Evolutionary conservation across 2,329 filamentous ascomycete species (phyloP).

Genomic region (Sclerotinia sclerotiorum): DNA sequence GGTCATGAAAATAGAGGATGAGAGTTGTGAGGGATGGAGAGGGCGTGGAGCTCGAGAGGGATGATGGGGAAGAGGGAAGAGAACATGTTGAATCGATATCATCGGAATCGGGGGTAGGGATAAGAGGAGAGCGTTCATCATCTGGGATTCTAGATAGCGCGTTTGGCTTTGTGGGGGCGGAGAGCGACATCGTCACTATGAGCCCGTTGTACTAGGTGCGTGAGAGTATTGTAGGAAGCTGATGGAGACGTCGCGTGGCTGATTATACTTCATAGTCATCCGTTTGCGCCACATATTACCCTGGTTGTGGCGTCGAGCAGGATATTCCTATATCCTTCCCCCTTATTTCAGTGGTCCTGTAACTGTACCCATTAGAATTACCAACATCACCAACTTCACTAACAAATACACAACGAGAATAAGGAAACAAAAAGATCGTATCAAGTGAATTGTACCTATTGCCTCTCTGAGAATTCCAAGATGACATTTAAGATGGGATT

Average conservation of each 20-base stretch:
- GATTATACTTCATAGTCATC: not conserved
- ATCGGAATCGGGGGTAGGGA: not conserved
- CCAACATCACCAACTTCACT: not conserved
- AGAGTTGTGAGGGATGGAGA: constrained; percentile 11
- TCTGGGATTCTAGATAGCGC: not conserved
- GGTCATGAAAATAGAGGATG: constrained; percentile 38
- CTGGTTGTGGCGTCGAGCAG: not conserved
- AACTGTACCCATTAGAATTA: not conserved
- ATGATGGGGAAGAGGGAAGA: not conserved
- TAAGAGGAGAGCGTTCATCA: not conserved
- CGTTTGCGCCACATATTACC: not conserved
- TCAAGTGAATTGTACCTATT: not conserved
- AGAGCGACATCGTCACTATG: not conserved
- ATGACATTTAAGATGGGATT: constrained; percentile 41
- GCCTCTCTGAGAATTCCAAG: not conserved
- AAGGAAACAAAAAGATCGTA: not conserved
- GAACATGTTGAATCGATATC: not conserved
- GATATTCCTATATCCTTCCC: not conserved
- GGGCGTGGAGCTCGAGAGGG: not conserved
- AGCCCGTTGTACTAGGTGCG: not conserved
- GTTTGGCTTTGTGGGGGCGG: not conserved
- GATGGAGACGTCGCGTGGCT: not conserved
- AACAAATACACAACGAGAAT: not conserved
- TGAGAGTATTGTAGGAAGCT: not conserved
- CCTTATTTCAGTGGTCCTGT: too few species aligned